phyloP scores from a whole-genome alignment of 1,284 basidiomycete species.

The Papiliotrema nemorosa region DNA sequence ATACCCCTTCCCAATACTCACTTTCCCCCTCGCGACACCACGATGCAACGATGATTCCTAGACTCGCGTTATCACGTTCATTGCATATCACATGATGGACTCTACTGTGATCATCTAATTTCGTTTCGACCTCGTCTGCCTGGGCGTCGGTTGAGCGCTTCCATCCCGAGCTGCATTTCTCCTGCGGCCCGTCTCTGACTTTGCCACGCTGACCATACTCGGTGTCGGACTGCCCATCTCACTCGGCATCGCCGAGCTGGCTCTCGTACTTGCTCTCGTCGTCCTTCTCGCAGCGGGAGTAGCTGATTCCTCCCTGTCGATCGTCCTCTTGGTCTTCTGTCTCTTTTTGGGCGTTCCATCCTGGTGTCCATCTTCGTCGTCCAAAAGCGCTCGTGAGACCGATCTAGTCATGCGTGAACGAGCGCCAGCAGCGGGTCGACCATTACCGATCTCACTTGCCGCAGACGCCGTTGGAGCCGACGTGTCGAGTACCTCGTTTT shows the following conservation, averaged over 20 bases:
- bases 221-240: constrained; percentile 40
- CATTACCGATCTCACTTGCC: background rate
- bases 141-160: constrained; percentile 4
- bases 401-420: constrained; percentile 27
- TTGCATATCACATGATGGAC: background rate
- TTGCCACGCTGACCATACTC: constrained; percentile 29
- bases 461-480: background rate
- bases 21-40: no score
- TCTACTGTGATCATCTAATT: background rate
- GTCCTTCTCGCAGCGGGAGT: constrained; percentile 11
- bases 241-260: constrained; percentile 19
- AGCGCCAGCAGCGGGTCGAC: background rate
- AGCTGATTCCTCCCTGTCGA: constrained; percentile 8
- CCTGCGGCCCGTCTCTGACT: background rate
- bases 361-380: constrained; percentile 16
- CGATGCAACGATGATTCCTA: background rate
- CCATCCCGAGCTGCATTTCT: background rate
- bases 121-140: constrained; percentile 18
- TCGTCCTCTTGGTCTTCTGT: constrained; percentile 14
- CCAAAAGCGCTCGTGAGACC: constrained; percentile 27
- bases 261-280: constrained; percentile 15
- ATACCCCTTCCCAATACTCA: background rate
- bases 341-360: constrained; percentile 7
- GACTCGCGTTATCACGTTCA: no score
- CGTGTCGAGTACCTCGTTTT: background rate